Evolutionary conservation across 139 green algal genomes (phyloP), one percentile per base, ranked within the genome.

Genomic region (Marvania coccoides): DNA sequence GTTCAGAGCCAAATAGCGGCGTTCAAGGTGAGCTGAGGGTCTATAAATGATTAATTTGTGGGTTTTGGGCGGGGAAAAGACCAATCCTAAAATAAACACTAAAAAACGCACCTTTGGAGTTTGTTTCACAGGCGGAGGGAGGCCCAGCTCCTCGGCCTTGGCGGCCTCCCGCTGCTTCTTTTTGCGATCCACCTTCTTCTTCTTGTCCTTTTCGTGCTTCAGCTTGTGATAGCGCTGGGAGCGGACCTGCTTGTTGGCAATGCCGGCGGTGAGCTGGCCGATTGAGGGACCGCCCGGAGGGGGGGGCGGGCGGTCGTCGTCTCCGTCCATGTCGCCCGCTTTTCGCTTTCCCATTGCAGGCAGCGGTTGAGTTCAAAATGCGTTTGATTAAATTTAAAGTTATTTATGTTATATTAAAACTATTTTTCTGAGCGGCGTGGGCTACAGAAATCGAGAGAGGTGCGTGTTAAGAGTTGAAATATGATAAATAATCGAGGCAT

Each of bases 201-300:
- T 51, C 67, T 92, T 91, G 75, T 90, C 79, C 23, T 85, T 67
- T 61, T 91, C 84, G 54, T 85, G 73, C 65, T 88, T 92, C 1
- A 95, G 77, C 65, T 95, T 89, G 5, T 66, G 58, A 51, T 95
- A 97, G 14, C 79, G 35, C 59, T 89, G 75, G 5, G 76, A 72
- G 6, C 90, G 74, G 1, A 88, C 80, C 5, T 84, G 76, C 69
- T 96, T 97, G 70, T 97, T 97, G 37, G 72, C 76, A 15, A 97
- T 96, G 53, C 74, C 40, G 54, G 65, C 81, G 0, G 87, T 94
- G 30, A 81, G 81, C 80, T 87, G 72, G 2, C 90, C 90, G 29
- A 95, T 75, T 26, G 67, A 63, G 12, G 33, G 57, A 2, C 6
- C 12, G 8, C 26, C 26, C n/a, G 46, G 46, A 10, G 46, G 15